Evolutionary conservation across 139 green algal species (phyloP), one percentile per base, ranked within the genome.

Genomic region (Tetraselmis chui): DNA sequence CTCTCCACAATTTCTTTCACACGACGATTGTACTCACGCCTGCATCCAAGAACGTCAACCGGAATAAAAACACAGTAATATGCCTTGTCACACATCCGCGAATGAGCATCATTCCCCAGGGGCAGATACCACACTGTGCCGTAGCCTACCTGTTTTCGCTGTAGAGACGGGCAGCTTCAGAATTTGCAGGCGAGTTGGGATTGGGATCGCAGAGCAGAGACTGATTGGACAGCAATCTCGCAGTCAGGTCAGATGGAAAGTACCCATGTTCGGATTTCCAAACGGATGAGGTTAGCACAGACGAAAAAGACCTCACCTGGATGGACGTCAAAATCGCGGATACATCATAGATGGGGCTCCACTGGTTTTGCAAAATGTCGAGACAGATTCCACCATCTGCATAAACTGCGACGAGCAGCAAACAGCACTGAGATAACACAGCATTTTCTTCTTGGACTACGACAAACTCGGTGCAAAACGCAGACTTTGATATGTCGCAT

Each of bases 301-400:
- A 26, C 81, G n/a, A 0, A 1, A 78, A 0, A 2, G 0, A 30
- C 31, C 25, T 18, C 32, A 95, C 93, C 89, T 95, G 94, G 28
- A 99, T 98, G 5, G 94, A 98, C 22, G 97, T 99, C 1, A 99
- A 87, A 45, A 99, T 95, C 11, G 95, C 96, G 22, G 92, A 90
- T 0, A 98, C 95, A 79, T 99, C 96, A 80, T 99, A 99, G 85
- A 99, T 98, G n/a, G 97, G 96, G 82, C 91, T 97, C 97, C 97
- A 99, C 88, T 98, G 92, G 79, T 99, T 99, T 80, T 99, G 97
- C 28, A 99, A 83, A 78, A 99, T 99, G 89, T 99, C 97, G 32
- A 99, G 76, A 87, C 97, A 99, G 45, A 99, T 99, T 80, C 88
- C 90, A 1, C 97, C 97, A 83, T 99, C 96, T 1, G 90, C 90